These are phyloP conservation scores for Pterula multifida DNA, from an alignment of 1,284 basidiomycete genomes.

Conservation along the genomic window DNA sequence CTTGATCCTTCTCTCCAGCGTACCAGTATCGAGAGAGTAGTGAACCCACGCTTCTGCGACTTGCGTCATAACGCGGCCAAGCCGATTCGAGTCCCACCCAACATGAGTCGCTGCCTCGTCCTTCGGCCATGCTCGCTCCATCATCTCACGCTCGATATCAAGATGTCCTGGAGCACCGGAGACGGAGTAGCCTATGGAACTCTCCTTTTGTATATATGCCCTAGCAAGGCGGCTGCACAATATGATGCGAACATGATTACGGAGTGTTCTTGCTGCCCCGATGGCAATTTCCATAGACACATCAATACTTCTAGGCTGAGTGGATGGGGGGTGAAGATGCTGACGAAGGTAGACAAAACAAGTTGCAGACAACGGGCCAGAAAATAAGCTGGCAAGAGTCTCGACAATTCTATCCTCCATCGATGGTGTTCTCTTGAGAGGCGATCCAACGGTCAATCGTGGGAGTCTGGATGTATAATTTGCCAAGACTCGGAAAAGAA, in stretches of 20 bases:
- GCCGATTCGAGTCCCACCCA: slow-evolving; percentile 49
- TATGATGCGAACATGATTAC: slow-evolving; percentile 47
- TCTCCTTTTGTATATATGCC: slow-evolving; percentile 44
- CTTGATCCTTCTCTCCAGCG: slow-evolving; percentile 16
- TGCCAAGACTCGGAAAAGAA: slow-evolving; percentile 58
- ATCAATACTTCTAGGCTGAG: slow-evolving; percentile 7
- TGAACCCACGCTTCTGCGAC: slow-evolving; percentile 48
- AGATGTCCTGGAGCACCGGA: slow-evolving; percentile 48
- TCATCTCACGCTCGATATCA: slow-evolving; percentile 43
- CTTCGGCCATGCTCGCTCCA: slow-evolving; percentile 61
- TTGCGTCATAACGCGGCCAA: slow-evolving; percentile 39
- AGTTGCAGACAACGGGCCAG: slow-evolving; percentile 50
- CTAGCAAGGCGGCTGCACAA: slow-evolving; percentile 50
- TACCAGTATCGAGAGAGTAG: slow-evolving; percentile 15
- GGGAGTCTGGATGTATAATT: slow-evolving; percentile 53
- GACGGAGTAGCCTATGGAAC: slow-evolving; percentile 38
- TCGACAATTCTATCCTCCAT: slow-evolving; percentile 47
- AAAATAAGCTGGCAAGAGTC: slow-evolving; percentile 40
- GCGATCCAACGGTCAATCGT: slow-evolving; percentile 38
- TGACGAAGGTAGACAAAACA: slow-evolving; percentile 50
- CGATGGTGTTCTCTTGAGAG: slow-evolving; percentile 23
- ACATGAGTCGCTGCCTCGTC: slow-evolving; percentile 34
- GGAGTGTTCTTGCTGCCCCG: slow-evolving; percentile 33
- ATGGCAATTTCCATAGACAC: slow-evolving; percentile 30
- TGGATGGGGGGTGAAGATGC: slow-evolving; percentile 27